Evolutionary conservation across 2,329 filamentous ascomycete genomes (phyloP), one percentile per base, ranked within the genome.

Genomic region (Fusarium aywerte): DNA sequence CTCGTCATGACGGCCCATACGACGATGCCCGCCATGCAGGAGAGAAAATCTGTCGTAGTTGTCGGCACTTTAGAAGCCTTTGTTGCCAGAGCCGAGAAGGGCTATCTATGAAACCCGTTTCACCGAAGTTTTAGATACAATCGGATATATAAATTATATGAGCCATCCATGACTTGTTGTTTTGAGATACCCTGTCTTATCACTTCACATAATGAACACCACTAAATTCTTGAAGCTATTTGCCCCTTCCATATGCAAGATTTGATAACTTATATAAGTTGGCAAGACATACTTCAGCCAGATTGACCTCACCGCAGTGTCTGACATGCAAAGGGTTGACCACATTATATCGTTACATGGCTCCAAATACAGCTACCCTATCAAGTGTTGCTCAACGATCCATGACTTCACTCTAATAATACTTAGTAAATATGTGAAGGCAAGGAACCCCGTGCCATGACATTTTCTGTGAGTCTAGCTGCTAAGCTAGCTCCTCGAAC

Each of bases 401-500:
- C 16, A 15, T 13, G 16, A 18, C n/a, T 32, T 10, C 21, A 6
- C 8, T n/a, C 7, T 23, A 7, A 13, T 15, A 47, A 13, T 9
- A 4, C 20, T 20, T 15, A 15, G 13, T 20, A 20, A 36, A 6
- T 7, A 5, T 9, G 35, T 5, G 29, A 15, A 32, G 36, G 31
- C 27, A 52, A 52, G 10, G 42, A 25, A 16, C 21, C n/a, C 21
- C 36, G 35, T 58, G 35, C 23, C 47, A 52, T 36, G 27, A 33
- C 45, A 45, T 62, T 62, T 47, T 54, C 48, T 29, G 32, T 38
- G 47, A 51, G 18, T 20, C 12, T 56, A 59, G 53, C 52, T 35
- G 38, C 56, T 62, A 65, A 52, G 52, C 40, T 56, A 68, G 49
- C 47, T 60, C 66, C 61, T n/a, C 52, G 52, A 43, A 45, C 38